Evolutionary conservation across 2,329 filamentous ascomycete species (phyloP).

Genomic region (Laburnicola sp.): DNA sequence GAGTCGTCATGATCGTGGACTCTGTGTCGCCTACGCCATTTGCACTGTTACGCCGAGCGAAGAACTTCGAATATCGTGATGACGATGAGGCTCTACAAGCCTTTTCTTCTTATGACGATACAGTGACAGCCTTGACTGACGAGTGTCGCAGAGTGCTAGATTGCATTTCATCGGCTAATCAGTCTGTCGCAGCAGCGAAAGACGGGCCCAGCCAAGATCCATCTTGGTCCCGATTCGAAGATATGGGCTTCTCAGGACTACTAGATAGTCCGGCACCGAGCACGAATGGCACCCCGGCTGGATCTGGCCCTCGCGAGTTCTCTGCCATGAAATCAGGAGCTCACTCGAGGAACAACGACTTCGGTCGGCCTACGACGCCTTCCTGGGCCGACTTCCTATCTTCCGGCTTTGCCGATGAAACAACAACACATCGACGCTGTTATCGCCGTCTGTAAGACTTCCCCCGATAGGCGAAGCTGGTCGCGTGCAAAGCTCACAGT

Average conservation of each 20-base stretch:
- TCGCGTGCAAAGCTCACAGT: slow-evolving; percentile 83
- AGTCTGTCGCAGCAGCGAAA: slow-evolving; percentile 67
- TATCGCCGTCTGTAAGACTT: slow-evolving; percentile 91
- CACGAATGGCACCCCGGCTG: slow-evolving; percentile 32
- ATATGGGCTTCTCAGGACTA: slow-evolving; percentile 82
- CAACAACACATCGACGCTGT: slow-evolving; percentile 66
- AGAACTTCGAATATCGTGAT: slow-evolving; percentile 93
- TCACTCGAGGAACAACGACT: slow-evolving; percentile 65
- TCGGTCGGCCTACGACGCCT: slow-evolving; percentile 85
- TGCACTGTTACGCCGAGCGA: slow-evolving; percentile 82
- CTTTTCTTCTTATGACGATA: slow-evolving; percentile 88
- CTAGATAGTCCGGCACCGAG: slow-evolving; percentile 64
- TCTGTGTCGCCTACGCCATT: slow-evolving; percentile 94
- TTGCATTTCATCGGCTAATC: slow-evolving; percentile 85
- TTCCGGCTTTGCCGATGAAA: slow-evolving; percentile 85
- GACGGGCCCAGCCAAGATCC: slow-evolving; percentile 63
- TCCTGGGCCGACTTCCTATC: slow-evolving; percentile 99
- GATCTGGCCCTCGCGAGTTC: slow-evolving; percentile 67
- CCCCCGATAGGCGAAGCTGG: slow-evolving; percentile 73
- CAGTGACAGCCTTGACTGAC: slow-evolving; percentile 83
- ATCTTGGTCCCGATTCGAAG: slow-evolving; percentile 96
- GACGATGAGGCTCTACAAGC: slow-evolving; percentile 81
- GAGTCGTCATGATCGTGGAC: slow-evolving; percentile 96
- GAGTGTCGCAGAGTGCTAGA: slow-evolving; percentile 90
- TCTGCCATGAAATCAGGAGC: slow-evolving; percentile 69